phyloP scores from a whole-genome alignment of 2,329 filamentous ascomycete species.

The Monilinia aucupariae region DNA sequence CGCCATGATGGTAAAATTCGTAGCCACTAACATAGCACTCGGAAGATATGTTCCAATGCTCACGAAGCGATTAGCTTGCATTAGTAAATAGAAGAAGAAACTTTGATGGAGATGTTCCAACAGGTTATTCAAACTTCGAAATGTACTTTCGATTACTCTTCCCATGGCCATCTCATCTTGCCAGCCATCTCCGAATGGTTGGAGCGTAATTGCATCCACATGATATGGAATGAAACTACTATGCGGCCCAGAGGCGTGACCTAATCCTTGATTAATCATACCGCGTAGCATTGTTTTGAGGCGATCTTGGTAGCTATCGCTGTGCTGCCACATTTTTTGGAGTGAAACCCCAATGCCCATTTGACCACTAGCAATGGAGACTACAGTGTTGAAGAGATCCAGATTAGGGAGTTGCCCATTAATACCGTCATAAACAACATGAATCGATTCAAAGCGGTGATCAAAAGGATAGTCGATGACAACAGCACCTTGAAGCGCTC shows the following conservation, averaged over 20 bases:
- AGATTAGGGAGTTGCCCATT: constrained; percentile 95
- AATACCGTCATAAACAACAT: constrained; percentile 89
- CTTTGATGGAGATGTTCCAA: constrained; percentile 96
- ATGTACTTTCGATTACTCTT: constrained; percentile 80
- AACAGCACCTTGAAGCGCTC: constrained; percentile 84
- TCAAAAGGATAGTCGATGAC: constrained; percentile 91
- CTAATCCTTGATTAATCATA: constrained; percentile 87
- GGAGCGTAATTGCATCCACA: constrained; percentile 89
- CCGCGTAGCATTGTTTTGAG: constrained; percentile 84
- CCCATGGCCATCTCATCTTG: constrained; percentile 97
- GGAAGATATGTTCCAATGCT: constrained; percentile 97
- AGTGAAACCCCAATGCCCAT: constrained; percentile 82
- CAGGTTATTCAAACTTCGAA: constrained; percentile 90
- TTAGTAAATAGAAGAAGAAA: constrained; percentile 97
- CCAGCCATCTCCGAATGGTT: constrained; percentile 86
- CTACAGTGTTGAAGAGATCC: constrained; percentile 90
- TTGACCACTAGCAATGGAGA: constrained; percentile 80
- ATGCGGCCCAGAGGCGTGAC: constrained; percentile 83
- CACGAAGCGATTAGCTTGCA: constrained; percentile 88
- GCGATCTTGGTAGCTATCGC: constrained; percentile 72
- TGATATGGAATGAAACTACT: constrained; percentile 97
- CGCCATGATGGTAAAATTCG: constrained; percentile 92
- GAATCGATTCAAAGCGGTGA: constrained; percentile 76
- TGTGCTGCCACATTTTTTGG: constrained; percentile 77
- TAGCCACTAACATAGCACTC: constrained; percentile 93